Evolutionary conservation across 805 yeast species (phyloP).

Genomic region (Vanderwaltozyma verrucispora): DNA sequence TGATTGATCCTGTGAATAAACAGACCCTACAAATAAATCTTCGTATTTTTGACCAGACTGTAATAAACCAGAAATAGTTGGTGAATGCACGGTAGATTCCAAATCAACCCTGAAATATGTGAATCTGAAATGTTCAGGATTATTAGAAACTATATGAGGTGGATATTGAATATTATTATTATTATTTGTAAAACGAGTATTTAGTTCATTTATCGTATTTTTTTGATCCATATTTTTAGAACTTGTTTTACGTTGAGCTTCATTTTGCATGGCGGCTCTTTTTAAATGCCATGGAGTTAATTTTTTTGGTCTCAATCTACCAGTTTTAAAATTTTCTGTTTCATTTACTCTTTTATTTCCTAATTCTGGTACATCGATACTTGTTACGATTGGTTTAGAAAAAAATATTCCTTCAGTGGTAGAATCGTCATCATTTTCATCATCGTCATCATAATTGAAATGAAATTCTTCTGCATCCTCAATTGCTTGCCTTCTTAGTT

Average conservation of each 20-base stretch:
- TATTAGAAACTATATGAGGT: conserved; percentile 35
- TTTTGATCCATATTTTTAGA: background rate
- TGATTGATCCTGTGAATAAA: conserved; percentile 4
- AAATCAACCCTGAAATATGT: conserved; percentile 89
- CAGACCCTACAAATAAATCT: conserved; percentile 45
- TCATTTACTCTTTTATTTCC: conserved; percentile 43
- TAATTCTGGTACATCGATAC: conserved; percentile 33
- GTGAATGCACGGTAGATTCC: conserved; percentile 82
- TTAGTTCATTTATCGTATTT: conserved; percentile 1
- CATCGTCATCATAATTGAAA: conserved; percentile 28
- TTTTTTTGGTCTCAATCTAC: conserved; percentile 66
- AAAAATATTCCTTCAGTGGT: conserved; percentile 28
- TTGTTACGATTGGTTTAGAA: conserved; percentile 34
- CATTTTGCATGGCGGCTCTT: conserved; percentile 2
- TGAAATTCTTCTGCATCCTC: conserved; percentile 31
- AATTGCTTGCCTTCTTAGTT: conserved; percentile 33
- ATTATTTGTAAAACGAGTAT: conserved; percentile 20
- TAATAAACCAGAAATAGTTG: conserved; percentile 72
- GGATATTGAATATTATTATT: conserved; percentile 32
- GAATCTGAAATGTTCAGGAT: conserved; percentile 58
- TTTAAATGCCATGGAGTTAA: conserved; percentile 61
- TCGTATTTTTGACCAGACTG: conserved; percentile 51
- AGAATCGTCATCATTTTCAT: conserved; percentile 14
- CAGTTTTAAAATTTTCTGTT: conserved; percentile 40
- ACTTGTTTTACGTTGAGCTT: background rate